Percentiles rank a stretch among this genome's conserved stretches.
Evolutionary conservation across 495 filamentous ascomycete species (phyloP).

Genomic region (Talaromyces trachyspermus): DNA sequence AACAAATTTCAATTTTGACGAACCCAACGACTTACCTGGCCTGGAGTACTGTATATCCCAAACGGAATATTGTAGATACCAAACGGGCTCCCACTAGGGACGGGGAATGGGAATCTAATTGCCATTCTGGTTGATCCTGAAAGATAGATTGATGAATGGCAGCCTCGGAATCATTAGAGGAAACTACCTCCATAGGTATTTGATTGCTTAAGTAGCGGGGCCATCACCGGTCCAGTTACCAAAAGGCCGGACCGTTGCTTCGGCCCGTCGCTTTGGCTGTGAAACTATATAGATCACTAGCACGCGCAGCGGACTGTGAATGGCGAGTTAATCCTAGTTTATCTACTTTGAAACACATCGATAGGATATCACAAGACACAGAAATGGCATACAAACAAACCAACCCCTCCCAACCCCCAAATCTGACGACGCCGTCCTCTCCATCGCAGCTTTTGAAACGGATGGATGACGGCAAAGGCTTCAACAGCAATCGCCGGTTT

Average conservation of each 20-base stretch:
- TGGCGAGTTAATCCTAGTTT: no score
- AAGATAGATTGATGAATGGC: neutral
- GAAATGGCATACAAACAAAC: conserved; percentile 3
- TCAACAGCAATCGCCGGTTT: conserved; percentile 1
- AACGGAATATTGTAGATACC: conserved; percentile 1
- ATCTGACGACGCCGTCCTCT: neutral
- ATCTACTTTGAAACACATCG: neutral
- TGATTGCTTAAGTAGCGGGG: no score
- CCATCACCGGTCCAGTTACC: no score
- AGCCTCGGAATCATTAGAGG: neutral
- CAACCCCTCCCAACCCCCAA: neutral
- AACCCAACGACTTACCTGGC: neutral
- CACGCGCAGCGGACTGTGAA: no score
- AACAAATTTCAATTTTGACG: neutral
- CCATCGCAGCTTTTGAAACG: conserved; percentile 2
- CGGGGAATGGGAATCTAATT: neutral
- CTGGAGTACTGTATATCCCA: conserved; percentile 1
- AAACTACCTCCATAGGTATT: neutral
- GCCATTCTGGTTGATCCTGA: neutral
- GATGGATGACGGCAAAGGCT: neutral
- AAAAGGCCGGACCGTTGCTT: no score
- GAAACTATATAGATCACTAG: neutral
- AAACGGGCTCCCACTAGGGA: conserved; percentile 1
- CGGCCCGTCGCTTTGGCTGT: neutral
- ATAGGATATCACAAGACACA: neutral